Conservation (phyloP, 2,329 filamentous ascomycete species). For the Penicillium italicum region DNA sequence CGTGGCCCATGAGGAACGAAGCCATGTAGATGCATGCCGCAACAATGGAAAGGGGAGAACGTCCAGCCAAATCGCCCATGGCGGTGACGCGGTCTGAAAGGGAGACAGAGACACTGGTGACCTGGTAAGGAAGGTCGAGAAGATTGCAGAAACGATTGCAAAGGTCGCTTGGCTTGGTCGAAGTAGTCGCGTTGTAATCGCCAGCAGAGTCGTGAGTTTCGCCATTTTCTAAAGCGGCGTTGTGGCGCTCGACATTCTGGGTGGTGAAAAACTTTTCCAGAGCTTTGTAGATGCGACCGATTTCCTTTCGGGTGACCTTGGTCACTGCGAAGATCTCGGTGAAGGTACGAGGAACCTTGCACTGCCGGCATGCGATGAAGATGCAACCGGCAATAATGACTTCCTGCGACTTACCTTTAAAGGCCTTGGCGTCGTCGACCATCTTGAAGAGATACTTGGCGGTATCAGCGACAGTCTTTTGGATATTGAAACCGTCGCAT, state of each 20-base stretch:
- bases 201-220: conserved; percentile 50
- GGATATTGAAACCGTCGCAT: conserved; percentile 79
- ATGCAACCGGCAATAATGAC: conserved; percentile 94
- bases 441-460: conserved; percentile 96
- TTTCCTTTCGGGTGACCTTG: conserved; percentile 94
- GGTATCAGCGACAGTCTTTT: conserved; percentile 76
- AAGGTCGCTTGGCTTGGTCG: conserved; percentile 77
- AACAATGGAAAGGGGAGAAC: conserved; percentile 88
- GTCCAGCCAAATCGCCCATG: conserved; percentile 79
- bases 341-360: conserved; percentile 82
- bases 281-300: conserved; percentile 90
- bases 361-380: conserved; percentile 94
- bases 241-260: conserved; percentile 60
- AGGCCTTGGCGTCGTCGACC: conserved; percentile 84
- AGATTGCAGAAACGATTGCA: conserved; percentile 87
- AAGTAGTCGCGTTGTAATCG: conserved; percentile 67
- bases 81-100: conserved; percentile 74
- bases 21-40: conserved; percentile 97
- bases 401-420: conserved; percentile 94
- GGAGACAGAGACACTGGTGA: conserved; percentile 74
- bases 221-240: conserved; percentile 51
- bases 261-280: conserved; percentile 83
- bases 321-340: conserved; percentile 92
- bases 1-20: conserved; percentile 76
- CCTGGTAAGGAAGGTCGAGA: conserved; percentile 69